Evolutionary conservation across 1,284 basidiomycete species (phyloP).

Genomic region (Melanopsichium pennsylvanicum): DNA sequence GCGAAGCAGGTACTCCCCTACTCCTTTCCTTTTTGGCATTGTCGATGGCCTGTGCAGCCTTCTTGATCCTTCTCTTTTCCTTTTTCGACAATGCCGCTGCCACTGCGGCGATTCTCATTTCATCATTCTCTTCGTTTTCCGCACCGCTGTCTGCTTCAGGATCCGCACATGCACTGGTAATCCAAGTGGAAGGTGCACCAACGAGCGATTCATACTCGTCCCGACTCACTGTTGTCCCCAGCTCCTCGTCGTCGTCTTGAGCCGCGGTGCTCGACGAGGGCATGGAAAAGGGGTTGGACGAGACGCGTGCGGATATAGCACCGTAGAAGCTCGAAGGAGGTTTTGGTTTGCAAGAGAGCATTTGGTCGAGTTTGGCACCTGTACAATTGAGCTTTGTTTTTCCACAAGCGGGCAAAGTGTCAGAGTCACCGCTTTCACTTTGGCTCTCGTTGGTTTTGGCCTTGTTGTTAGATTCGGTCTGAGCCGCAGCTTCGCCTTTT

Average conservation of each 20-base stretch:
- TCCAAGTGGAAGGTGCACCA: too few species aligned
- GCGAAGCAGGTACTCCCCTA: slow-evolving; percentile 20
- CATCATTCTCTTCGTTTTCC: too few species aligned
- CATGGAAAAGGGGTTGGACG: slow-evolving; percentile 24
- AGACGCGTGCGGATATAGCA: not conserved
- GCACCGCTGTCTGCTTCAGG: too few species aligned
- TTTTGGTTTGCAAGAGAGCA: slow-evolving; percentile 32
- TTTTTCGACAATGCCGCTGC: slow-evolving; percentile 26
- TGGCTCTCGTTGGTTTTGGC: too few species aligned
- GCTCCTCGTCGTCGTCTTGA: slow-evolving; percentile 27
- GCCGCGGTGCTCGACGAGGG: not conserved
- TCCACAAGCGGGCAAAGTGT: not conserved
- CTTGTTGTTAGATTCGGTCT: not conserved
- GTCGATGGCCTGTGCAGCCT: slow-evolving; percentile 16
- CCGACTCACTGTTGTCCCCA: slow-evolving; percentile 29
- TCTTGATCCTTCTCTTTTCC: slow-evolving; percentile 34
- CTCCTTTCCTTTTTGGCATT: slow-evolving; percentile 4
- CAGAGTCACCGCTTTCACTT: not conserved
- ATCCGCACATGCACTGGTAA: too few species aligned
- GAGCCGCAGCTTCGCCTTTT: slow-evolving; percentile 2
- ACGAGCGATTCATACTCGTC: slow-evolving; percentile 44
- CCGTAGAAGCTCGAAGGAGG: slow-evolving; percentile 45
- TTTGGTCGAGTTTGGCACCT: slow-evolving; percentile 14
- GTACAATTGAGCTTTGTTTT: slow-evolving; percentile 2
- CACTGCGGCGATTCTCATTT: too few species aligned